phyloP scores from a whole-genome alignment of 352 stramenopile species.

The Elongisporangium undulatum region DNA sequence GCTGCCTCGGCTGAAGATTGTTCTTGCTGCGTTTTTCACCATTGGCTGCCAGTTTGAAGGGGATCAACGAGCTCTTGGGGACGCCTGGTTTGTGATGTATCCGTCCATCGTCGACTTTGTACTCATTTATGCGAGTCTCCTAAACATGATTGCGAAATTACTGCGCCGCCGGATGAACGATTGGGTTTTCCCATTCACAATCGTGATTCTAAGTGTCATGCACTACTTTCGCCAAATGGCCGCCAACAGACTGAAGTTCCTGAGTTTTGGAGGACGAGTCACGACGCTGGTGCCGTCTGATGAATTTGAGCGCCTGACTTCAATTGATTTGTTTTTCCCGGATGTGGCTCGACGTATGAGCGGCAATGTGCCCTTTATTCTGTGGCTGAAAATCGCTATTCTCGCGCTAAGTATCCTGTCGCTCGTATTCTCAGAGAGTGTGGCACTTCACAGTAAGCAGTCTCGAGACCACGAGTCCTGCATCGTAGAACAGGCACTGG shows the following conservation, averaged over 20 bases:
- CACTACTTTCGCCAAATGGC: conserved; percentile 6
- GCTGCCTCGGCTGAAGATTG: conserved; percentile 17
- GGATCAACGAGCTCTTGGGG: conserved; percentile 6
- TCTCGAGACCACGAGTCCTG: conserved; percentile 2
- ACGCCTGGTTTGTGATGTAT: conserved; percentile 31
- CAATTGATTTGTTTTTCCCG: conserved; percentile 7
- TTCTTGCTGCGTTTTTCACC: conserved; percentile 21
- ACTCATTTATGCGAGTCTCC: conserved; percentile 18
- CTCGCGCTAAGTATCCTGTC: conserved; percentile 10
- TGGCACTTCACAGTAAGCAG: no score
- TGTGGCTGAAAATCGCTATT: conserved; percentile 7
- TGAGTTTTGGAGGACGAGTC: conserved; percentile 3
- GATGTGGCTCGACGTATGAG: conserved; percentile 9
- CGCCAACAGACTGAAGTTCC: background rate
- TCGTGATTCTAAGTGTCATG: conserved; percentile 13
- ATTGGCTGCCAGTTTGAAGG: conserved; percentile 17
- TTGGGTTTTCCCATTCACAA: conserved; percentile 15
- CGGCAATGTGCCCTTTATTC: conserved; percentile 5
- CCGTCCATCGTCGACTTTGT: conserved; percentile 21
- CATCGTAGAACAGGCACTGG: conserved; percentile 2
- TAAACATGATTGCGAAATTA: conserved; percentile 13
- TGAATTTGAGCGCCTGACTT: conserved; percentile 1
- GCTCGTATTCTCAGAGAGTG: conserved; percentile 8
- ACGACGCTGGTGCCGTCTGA: conserved; percentile 5
- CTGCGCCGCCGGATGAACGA: conserved; percentile 15